Evolutionary conservation across 2,329 filamentous ascomycete genomes (phyloP), one percentile per base, ranked within the genome.

Genomic region (Aspergillus sp.): DNA sequence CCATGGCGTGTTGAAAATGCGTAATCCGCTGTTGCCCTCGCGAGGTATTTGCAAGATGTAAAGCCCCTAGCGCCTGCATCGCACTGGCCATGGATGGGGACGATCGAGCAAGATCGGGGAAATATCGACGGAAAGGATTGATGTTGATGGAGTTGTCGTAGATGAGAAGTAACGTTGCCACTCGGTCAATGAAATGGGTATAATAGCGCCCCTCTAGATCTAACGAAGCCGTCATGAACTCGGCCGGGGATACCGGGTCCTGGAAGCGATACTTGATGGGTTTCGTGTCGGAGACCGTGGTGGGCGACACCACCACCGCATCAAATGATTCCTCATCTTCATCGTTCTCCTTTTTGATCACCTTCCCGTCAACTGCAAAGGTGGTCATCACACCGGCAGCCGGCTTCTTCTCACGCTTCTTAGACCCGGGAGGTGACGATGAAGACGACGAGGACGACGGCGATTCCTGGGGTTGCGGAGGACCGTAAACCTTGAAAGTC

Each of bases 11-110:
- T 49, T 75, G 71, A 39, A 75, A 72, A 63, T 78, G 75, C 7
- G 63, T 58, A 52, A 70, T 71, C 36, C 71, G 72, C 47, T 75
- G 64, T 14, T 66, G 65, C 1, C 71, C 70, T 2, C 60, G 58
- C 1, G 75, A 73, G 1, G 75, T 74, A 45, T 75, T 76, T n/a
- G 75, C 73, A n/a, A 77, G 66, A 59, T 78, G 75, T 55, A 78
- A 70, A 29, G 75, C 75, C 10, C 75, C 75, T 26, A 78, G 62
- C 18, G 75, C 75, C 58, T 76, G 70, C 75, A 78, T 77, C 16
- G 74, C 73, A 54, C 68, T 71, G 18, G 69, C 67, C 67, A 76
- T 73, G 6, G 74, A 73, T 2, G 71, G 69, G 6, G 70, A 75
- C 1, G 71, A 71, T 32, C 62, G 70, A 3, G 73, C 69, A 18